phyloP scores from a whole-genome alignment of 2,329 filamentous ascomycete genomes.

The Trichoderma afroharzianum region DNA sequence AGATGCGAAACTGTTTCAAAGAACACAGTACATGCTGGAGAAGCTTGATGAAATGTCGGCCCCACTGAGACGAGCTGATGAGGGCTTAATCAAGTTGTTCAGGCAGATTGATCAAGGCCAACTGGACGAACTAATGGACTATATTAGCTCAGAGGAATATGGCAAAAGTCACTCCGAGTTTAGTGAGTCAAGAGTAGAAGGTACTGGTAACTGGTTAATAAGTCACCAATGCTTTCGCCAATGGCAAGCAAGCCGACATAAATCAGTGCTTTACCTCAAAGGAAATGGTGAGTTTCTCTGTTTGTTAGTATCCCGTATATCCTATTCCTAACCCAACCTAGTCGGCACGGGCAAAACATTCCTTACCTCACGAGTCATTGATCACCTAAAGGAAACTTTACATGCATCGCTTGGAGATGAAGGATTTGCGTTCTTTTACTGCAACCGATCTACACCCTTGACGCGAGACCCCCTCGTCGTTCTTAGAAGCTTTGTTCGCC shows the following conservation, averaged over 20 bases:
- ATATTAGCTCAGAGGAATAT: constrained; percentile 2
- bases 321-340: background rate
- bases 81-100: background rate
- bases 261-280: constrained; percentile 2
- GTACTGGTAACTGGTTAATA: constrained; percentile 9
- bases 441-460: constrained; percentile 12
- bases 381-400: background rate
- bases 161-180: background rate
- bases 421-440: constrained; percentile 23
- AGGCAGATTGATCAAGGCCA: background rate
- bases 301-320: background rate
- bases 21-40: background rate
- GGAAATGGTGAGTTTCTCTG: background rate
- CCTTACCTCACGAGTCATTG: constrained; percentile 13
- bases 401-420: background rate
- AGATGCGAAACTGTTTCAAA: background rate
- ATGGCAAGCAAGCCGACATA: background rate
- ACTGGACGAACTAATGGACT: background rate
- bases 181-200: background rate
- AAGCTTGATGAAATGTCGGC: background rate
- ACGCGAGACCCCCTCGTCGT: constrained; percentile 17
- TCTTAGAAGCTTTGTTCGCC: constrained; percentile 21
- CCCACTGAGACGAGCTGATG: background rate
- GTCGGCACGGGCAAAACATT: constrained; percentile 17
- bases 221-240: background rate